phyloP scores from a whole-genome alignment of 345 rosid genomes.

The Sapria himalayana region DNA sequence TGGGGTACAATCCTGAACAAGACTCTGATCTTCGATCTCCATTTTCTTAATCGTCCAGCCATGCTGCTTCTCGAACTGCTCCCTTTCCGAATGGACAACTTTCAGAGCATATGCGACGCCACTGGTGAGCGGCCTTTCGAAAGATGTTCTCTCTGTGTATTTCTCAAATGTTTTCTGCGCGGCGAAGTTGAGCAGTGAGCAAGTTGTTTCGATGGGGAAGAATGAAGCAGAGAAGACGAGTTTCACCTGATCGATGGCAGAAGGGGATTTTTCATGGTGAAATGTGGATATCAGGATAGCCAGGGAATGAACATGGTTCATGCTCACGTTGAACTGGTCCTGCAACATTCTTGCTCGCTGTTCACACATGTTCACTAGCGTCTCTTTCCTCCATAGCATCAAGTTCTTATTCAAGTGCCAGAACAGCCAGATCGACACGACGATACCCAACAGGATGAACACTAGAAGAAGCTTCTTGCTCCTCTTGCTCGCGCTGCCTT shows the following conservation, averaged over 20 bases:
- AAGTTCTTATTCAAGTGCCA: conserved; percentile 21
- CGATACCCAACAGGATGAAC: conserved; percentile 29
- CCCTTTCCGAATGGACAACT: conserved; percentile 68
- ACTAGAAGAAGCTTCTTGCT: conserved; percentile 37
- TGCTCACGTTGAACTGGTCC: conserved; percentile 96
- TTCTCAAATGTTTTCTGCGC: conserved; percentile 69
- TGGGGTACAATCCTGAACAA: conserved; percentile 62
- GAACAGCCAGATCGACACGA: conserved; percentile 36
- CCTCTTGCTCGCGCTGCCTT: conserved; percentile 49
- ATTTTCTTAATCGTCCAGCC: conserved; percentile 79
- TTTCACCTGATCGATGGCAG: conserved; percentile 82
- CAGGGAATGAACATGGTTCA: conserved; percentile 93
- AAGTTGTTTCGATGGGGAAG: not conserved
- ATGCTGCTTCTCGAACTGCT: conserved; percentile 57
- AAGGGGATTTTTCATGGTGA: conserved; percentile 84
- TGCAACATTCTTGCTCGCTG: conserved; percentile 92
- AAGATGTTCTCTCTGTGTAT: conserved; percentile 83
- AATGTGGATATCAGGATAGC: conserved; percentile 90
- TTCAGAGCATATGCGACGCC: conserved; percentile 96
- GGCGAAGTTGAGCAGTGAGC: conserved; percentile 7
- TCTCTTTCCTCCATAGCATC: conserved; percentile 30
- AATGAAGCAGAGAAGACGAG: conserved; percentile 5
- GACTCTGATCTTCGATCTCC: conserved; percentile 74
- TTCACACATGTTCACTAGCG: conserved; percentile 79
- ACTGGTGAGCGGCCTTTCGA: conserved; percentile 96